phyloP scores from a whole-genome alignment of 2,329 filamentous ascomycete species.

The Fusarium armeniacum region DNA sequence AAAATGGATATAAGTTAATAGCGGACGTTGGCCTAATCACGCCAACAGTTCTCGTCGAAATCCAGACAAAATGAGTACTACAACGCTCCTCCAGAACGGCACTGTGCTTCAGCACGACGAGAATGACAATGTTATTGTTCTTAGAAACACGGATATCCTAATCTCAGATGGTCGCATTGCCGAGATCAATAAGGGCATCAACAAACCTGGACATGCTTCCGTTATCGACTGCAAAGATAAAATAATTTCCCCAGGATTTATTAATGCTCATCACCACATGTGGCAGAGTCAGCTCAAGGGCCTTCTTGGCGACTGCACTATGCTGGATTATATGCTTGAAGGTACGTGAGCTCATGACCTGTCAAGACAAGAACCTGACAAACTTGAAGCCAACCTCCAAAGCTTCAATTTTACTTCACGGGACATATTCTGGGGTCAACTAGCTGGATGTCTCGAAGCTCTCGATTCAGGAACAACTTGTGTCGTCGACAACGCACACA shows the following conservation, averaged over 20 bases:
- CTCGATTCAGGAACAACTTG: slow-evolving; percentile 18
- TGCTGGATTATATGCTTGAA: slow-evolving; percentile 26
- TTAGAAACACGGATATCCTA: background rate
- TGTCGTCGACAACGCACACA: slow-evolving; percentile 17
- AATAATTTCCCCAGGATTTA: background rate
- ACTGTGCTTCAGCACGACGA: slow-evolving; percentile 12
- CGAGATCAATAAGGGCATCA: background rate
- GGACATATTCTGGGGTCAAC: slow-evolving; percentile 17
- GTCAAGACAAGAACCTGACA: background rate
- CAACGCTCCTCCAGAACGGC: background rate
- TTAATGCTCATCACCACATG: slow-evolving; percentile 16
- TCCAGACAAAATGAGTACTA: accelerated
- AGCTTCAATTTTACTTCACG: background rate
- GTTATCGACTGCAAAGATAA: background rate
- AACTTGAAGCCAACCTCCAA: slow-evolving; percentile 2
- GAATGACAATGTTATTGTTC: background rate
- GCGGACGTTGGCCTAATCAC: no score
- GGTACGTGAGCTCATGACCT: background rate
- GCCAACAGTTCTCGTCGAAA: accelerated
- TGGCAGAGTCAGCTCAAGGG: slow-evolving; percentile 27
- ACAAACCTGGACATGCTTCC: accelerated
- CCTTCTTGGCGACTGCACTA: slow-evolving; percentile 6
- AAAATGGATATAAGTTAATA: background rate
- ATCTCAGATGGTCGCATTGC: background rate
- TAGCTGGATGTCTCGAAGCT: slow-evolving; percentile 13